Percentiles rank a stretch among this genome's conserved stretches.
phyloP scores from a whole-genome alignment of 768 basidiomycete species.

The Russula virescens region DNA sequence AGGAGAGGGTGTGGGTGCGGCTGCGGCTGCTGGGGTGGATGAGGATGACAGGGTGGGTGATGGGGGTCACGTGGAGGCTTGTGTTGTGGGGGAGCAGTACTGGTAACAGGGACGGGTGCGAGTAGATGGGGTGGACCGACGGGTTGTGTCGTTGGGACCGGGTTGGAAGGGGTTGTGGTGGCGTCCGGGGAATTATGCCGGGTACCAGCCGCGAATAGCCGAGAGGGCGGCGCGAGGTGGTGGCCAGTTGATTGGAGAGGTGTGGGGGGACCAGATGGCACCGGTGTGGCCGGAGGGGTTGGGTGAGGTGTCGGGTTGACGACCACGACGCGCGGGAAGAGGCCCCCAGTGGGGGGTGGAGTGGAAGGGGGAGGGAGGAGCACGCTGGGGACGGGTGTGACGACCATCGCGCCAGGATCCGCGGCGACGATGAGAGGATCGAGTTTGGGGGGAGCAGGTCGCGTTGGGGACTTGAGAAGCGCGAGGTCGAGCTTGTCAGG shows the following conservation, averaged over 20 bases:
- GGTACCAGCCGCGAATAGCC: conserved; percentile 23
- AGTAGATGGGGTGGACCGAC: conserved; percentile 38
- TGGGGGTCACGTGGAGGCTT: not conserved
- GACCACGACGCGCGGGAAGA: conserved; percentile 55
- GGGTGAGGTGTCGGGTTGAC: conserved; percentile 75
- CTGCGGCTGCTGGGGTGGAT: not conserved
- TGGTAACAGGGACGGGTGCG: conserved; percentile 30
- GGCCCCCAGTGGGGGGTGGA: conserved; percentile 27
- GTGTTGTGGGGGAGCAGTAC: not conserved
- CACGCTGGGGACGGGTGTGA: conserved; percentile 27
- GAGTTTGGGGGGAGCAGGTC: conserved; percentile 18
- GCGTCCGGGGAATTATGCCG: conserved; percentile 14
- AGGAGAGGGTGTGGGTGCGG: not conserved
- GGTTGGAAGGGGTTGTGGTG: conserved; percentile 19
- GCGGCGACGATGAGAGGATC: conserved; percentile 21
- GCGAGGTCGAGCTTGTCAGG: conserved; percentile 36
- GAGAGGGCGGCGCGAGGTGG: conserved; percentile 30
- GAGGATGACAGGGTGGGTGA: not conserved
- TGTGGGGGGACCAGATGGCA: conserved; percentile 27
- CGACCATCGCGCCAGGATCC: conserved; percentile 24
- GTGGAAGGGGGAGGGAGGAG: conserved; percentile 21
- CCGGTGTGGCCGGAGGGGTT: conserved; percentile 70
- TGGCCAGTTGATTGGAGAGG: conserved; percentile 29
- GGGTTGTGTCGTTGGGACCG: conserved; percentile 30
- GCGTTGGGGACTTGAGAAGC: conserved; percentile 24